Percentiles rank a stretch among this genome's conserved stretches.
These are phyloP conservation scores for Picocystis sp. DNA, from an alignment of 163 green algal genomes.

Conservation along the genomic window DNA sequence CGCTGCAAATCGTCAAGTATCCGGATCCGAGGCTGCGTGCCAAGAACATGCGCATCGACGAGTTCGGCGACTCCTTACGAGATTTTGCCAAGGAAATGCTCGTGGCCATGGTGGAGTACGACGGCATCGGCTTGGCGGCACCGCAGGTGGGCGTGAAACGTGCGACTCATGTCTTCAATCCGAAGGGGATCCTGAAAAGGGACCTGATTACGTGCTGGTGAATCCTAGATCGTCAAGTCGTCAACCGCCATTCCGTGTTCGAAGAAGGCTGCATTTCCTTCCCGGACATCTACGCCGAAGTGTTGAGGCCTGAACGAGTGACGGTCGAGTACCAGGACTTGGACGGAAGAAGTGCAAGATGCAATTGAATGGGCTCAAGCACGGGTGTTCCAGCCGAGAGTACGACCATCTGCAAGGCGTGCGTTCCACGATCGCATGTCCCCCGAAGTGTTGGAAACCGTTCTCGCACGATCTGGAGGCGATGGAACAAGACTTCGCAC, in stretches of 20 bases:
- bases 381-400: conserved; percentile 92
- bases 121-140: conserved; percentile 81
- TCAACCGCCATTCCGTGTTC: conserved; percentile 28
- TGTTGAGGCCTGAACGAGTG: conserved; percentile 51
- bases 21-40: conserved; percentile 73
- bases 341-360: conserved; percentile 37
- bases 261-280: conserved; percentile 92
- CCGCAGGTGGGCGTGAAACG: conserved; percentile 93
- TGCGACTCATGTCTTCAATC: conserved; percentile 94
- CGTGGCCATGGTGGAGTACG: conserved; percentile 83
- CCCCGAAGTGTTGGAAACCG: conserved; percentile 23
- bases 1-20: conserved; percentile 55
- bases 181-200: conserved; percentile 34
- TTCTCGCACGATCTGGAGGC: conserved; percentile 26
- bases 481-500: conserved; percentile 44
- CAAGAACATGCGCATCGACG: conserved; percentile 51
- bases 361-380: conserved; percentile 47
- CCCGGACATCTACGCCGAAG: conserved; percentile 32
- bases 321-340: conserved; percentile 66
- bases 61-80: conserved; percentile 60
- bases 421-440: conserved; percentile 71
- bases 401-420: conserved; percentile 84
- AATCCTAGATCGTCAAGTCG: conserved; percentile 68
- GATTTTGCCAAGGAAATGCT: conserved; percentile 75
- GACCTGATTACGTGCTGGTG: conserved; percentile 63